phyloP scores from a whole-genome alignment of 2,329 filamentous ascomycete species.

The Pseudocercospora vitis region DNA sequence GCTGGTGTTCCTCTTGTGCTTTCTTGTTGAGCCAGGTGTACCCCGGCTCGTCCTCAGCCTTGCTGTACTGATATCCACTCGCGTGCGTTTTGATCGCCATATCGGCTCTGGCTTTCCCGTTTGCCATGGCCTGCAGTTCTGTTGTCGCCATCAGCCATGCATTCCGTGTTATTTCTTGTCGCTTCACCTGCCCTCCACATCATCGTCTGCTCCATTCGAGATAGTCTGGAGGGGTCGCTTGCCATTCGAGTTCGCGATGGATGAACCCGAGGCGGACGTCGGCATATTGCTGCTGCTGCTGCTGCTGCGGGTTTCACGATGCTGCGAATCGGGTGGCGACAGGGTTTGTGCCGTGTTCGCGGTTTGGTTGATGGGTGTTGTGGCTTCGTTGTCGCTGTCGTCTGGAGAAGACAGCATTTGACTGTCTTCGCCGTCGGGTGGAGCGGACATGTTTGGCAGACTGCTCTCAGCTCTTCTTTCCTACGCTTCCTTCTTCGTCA shows the following conservation, averaged over 20 bases:
- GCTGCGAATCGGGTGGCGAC: conserved; percentile 57
- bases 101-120: conserved; percentile 25
- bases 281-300: conserved; percentile 22
- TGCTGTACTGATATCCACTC: conserved; percentile 38
- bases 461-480: neutral
- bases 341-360: conserved; percentile 45
- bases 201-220: conserved; percentile 35
- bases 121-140: conserved; percentile 28
- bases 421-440: conserved; percentile 57
- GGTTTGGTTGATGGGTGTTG: conserved; percentile 45
- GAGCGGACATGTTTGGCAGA: conserved; percentile 39
- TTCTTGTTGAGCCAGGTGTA: conserved; percentile 58
- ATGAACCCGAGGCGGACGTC: conserved; percentile 26
- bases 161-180: neutral
- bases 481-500: no score
- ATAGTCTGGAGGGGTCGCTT: conserved; percentile 41
- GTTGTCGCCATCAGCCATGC: neutral
- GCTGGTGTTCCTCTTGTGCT: conserved; percentile 56
- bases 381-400: conserved; percentile 34
- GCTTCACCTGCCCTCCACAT: conserved; percentile 24
- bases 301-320: conserved; percentile 22
- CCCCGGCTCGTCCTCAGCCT: conserved; percentile 47
- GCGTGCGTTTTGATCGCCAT: conserved; percentile 32
- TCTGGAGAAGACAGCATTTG: conserved; percentile 52
- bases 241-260: conserved; percentile 39